Base-by-base conservation (phyloP, 2,329 filamentous ascomycete genomes). In the Diaporthe helianthi region DNA sequence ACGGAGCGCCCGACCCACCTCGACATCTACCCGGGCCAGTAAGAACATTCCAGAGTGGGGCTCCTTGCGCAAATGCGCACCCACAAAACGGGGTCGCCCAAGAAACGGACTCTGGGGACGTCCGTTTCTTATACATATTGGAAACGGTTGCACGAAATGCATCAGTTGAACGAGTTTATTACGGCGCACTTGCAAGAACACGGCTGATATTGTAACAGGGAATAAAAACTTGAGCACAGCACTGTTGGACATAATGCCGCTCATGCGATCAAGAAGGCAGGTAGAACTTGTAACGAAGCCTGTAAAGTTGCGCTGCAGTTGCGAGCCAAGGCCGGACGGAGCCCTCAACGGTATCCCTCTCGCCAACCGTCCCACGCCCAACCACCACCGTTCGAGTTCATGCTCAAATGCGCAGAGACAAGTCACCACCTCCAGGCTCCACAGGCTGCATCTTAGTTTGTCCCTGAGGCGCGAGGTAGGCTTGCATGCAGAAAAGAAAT, bases 31-130 rank as follows among this genome's bases (percentile, higher is more conserved):
- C 38, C 44, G 49, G 64, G 24, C 68, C 46, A 70, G 61, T 60
- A 60, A 70, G 68, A 70, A 70, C 33, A 55, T 68, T 64, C 65
- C 51, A 64, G 29, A 63, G 58, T 63, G 58, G 58, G 41, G 58
- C 58, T 13, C n/a, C 58, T 29, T 29, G 58, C 58, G 58, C 58
- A 44, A 63, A 63, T 63, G 58, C 58, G 58, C 58, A 63, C 44
- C 17, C 58, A 63, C 58, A 47, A 36, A 36, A 63, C 58, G 58
- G 58, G 24, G 41, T n/a, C 3, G 24, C 26, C 13, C 6, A n/a
- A 13, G 22, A 38, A 9, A 51, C 38, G 24, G 67, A 13, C 1
- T 4, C 12, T 22, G 4, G 19, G 10, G 19, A 15, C 13, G 8
- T 10, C 33, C 26, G 19, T 64, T 52, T 31, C 36, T 49, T 5